Base-by-base conservation (phyloP, 2,329 filamentous ascomycete genomes). In the Dichotomopilus funicola region DNA sequence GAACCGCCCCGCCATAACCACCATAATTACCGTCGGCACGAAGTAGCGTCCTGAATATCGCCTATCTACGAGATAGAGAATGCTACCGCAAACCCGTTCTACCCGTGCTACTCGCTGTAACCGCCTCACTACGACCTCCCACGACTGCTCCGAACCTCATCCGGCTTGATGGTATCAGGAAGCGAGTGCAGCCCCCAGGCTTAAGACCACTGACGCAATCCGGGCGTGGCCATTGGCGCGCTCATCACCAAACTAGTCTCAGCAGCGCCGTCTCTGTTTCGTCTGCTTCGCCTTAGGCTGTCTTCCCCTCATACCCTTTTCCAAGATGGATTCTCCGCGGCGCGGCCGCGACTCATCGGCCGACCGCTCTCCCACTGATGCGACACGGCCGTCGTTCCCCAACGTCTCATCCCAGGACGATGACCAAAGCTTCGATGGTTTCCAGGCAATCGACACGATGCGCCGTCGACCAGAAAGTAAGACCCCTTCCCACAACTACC, bases 401-500 rank as follows among this genome's bases (percentile, higher is more conserved):
- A 70, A 73, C 49, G 63, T 70, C 35, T 58, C 63, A 46, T 60
- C 70, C 45, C 63, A 64, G 53, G 71, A 67, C 55, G 75, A 76
- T 40, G 76, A 80, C 48, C 72, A 69, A 31, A 66, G 76, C 48
- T 73, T 78, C 4, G 80, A 82, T 62, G 81, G 75, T 67, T 77
- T 76, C 63, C 80, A 82, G 65, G 81, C 81, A 19, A 78, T 77
- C 27, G 82, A 85, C 55, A 84, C 82, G 12, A 73, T 83, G 62
- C 77, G 83, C 61, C 76, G 79, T 62, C 76, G 79, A 61, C 74
- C 78, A 55, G 82, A 85, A 61, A 82, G 82, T 86, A 71, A 56
- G 76, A 27, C 19, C 19, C 19, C 19, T 3, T 27, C 19, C 19
- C 19, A 27, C 19, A 27, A 3, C 19, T 27, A 27, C 19, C 19